Evolutionary conservation across 1,284 basidiomycete species (phyloP).

Genomic region (Coniferiporia sulphurascens): DNA sequence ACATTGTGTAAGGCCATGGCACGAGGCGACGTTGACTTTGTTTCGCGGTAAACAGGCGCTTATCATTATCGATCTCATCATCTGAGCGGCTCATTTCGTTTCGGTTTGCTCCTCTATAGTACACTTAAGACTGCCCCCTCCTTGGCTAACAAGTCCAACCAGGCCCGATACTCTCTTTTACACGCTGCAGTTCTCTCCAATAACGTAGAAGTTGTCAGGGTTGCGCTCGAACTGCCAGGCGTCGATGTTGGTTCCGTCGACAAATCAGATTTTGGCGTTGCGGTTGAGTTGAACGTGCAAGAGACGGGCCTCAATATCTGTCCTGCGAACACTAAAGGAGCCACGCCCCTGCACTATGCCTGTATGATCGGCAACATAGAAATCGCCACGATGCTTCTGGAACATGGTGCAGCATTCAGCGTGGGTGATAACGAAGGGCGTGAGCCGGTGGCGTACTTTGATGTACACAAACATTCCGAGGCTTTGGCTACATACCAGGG

Average conservation of each 20-base stretch:
- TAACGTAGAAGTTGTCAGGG: conserved; percentile 4
- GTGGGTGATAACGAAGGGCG: neutral
- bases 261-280: neutral
- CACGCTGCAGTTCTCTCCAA: conserved; percentile 12
- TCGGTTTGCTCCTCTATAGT: neutral
- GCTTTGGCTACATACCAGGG: neutral
- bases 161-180: conserved; percentile 3
- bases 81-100: neutral
- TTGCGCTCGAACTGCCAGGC: neutral
- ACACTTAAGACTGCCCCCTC: neutral
- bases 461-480: neutral
- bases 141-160: neutral
- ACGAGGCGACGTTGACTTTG: neutral
- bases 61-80: neutral
- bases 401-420: neutral
- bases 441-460: conserved; percentile 9
- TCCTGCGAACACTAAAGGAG: neutral
- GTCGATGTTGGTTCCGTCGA: neutral
- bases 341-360: conserved; percentile 9
- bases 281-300: neutral
- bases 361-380: conserved; percentile 9
- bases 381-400: neutral
- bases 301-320: neutral
- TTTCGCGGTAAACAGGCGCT: neutral
- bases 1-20: conserved; percentile 8